Conservation (phyloP, 345 rosid genomes). For the Corchorus olitorius region DNA sequence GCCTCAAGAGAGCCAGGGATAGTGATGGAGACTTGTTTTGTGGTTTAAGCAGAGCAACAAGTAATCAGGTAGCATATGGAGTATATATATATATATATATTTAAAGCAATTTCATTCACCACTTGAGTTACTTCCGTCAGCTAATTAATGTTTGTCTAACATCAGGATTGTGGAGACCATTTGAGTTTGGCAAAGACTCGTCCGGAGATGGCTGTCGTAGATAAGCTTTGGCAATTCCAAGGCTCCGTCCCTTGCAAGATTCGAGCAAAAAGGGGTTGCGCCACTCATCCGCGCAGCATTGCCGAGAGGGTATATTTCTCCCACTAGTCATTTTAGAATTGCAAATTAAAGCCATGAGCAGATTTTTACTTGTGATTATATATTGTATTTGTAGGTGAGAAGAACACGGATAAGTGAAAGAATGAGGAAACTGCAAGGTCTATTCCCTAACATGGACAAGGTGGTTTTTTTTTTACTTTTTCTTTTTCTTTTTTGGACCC, state of each 20-base stretch:
- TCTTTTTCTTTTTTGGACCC: too few species aligned
- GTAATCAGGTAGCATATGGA: constrained; percentile 35
- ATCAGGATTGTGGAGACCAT: constrained; percentile 42
- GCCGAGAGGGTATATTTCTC: constrained; percentile 73
- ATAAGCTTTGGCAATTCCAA: constrained; percentile 58
- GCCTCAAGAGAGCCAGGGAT: constrained; percentile 36
- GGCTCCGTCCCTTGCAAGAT: constrained; percentile 78
- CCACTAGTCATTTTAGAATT: too few species aligned
- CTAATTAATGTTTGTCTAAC: constrained; percentile 1
- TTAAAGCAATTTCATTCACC: neutral
- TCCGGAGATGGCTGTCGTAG: constrained; percentile 42
- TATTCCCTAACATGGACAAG: constrained; percentile 72
- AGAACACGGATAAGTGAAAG: constrained; percentile 68
- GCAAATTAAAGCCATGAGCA: too few species aligned
- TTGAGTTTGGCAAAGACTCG: constrained; percentile 69
- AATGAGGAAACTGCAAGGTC: constrained; percentile 67
- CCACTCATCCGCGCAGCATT: constrained; percentile 96
- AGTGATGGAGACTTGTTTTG: constrained; percentile 28
- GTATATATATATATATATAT: too few species aligned
- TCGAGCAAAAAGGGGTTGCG: constrained; percentile 85
- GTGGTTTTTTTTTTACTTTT: constrained; percentile 42
- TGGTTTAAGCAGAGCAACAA: constrained; percentile 27
- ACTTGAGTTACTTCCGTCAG: neutral
- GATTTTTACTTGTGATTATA: too few species aligned
- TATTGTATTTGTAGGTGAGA: constrained; percentile 45